These are phyloP conservation scores for Thermochaetoides dissita DNA, from an alignment of 2,329 filamentous ascomycete genomes.

Conservation along the genomic window DNA sequence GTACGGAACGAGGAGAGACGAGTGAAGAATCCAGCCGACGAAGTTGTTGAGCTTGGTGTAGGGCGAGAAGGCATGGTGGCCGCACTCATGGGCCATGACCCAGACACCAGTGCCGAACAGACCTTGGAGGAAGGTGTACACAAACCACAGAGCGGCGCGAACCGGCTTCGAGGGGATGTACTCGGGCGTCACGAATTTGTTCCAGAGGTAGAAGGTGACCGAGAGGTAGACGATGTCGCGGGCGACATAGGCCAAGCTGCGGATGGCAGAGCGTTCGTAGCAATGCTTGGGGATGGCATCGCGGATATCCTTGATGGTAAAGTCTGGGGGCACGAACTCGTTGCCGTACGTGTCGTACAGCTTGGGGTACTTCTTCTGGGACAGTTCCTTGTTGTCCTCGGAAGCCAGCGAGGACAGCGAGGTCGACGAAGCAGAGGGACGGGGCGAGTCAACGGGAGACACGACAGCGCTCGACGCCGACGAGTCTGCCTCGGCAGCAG, in stretches of 20 bases:
- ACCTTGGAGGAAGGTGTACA: slow-evolving; percentile 72
- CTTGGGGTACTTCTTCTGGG: slow-evolving; percentile 39
- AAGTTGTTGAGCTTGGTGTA: slow-evolving; percentile 80
- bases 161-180: slow-evolving; percentile 55
- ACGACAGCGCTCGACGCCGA: slow-evolving; percentile 39
- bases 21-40: slow-evolving; percentile 66
- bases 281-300: slow-evolving; percentile 97
- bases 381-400: slow-evolving; percentile 33
- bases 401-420: slow-evolving; percentile 84
- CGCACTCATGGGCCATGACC: slow-evolving; percentile 96
- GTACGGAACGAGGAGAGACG: slow-evolving; percentile 56
- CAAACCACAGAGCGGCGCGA: slow-evolving; percentile 49
- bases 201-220: slow-evolving; percentile 70
- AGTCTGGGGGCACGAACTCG: slow-evolving; percentile 84
- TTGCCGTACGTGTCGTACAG: slow-evolving; percentile 90
- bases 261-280: slow-evolving; percentile 70
- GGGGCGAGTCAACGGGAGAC: slow-evolving; percentile 46
- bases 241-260: slow-evolving; percentile 67
- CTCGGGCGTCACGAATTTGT: slow-evolving; percentile 82
- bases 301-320: slow-evolving; percentile 92
- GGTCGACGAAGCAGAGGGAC: slow-evolving; percentile 62
- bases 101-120: slow-evolving; percentile 87
- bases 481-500: slow-evolving; percentile 25
- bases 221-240: slow-evolving; percentile 63
- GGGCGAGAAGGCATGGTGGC: slow-evolving; percentile 91